These are phyloP conservation scores for Eucommia ulmoides DNA, from an alignment of 257 asterid species.

Conservation along the genomic window DNA sequence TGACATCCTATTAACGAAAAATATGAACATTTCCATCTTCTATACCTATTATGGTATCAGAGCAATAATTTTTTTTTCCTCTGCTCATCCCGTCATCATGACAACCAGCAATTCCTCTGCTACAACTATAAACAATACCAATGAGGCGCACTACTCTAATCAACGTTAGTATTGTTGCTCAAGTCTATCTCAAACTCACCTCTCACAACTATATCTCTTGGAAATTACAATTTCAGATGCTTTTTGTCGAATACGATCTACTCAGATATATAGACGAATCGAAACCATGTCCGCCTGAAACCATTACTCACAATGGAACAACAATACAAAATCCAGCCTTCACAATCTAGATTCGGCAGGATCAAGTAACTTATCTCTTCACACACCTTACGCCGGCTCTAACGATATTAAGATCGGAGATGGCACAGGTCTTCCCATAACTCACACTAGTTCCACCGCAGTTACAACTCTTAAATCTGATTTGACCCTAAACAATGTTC, in stretches of 20 bases:
- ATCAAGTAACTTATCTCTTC: background rate
- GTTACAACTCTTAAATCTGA: background rate
- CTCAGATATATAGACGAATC: constrained; percentile 2
- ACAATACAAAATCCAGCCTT: background rate
- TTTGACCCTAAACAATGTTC: background rate
- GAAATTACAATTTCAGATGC: background rate
- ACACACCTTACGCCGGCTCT: background rate
- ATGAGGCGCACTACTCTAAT: background rate
- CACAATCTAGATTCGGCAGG: background rate
- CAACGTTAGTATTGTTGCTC: background rate
- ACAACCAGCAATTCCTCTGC: background rate
- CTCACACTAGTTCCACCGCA: background rate
- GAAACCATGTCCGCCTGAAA: constrained; percentile 1
- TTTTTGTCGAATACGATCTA: background rate
- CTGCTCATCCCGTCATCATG: too few species aligned
- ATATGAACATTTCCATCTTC: too few species aligned
- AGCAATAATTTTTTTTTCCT: background rate
- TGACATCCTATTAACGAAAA: too few species aligned
- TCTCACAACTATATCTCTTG: background rate
- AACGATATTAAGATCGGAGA: background rate
- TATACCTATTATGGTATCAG: background rate
- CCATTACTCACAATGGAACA: background rate
- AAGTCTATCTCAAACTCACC: background rate
- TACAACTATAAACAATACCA: background rate
- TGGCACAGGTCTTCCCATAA: background rate